Evolutionary conservation across 192 early-diverging fungal genomes (phyloP), one percentile per base, ranked within the genome.

Genomic region (Coemansia sp.): DNA sequence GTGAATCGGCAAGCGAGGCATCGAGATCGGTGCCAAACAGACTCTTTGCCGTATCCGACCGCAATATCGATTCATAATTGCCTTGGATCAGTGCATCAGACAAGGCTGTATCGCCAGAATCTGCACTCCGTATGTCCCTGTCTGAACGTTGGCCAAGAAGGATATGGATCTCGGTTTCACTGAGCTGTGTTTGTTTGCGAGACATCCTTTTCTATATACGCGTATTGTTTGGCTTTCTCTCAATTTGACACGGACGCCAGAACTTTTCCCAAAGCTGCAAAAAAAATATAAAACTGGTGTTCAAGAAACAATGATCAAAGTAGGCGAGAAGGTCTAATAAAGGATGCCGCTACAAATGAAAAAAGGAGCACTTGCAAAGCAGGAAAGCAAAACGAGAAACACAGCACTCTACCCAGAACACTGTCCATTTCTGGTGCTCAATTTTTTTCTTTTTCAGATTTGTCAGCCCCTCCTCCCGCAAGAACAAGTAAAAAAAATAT

Each of bases 21-120:
- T 76, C 68, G 10, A 81, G 69, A 32, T 84, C 67, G 1, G 84
- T 84, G 36, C 87, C 87, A 75, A 90, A 84, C 42, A 90, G 58
- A 6, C 68, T 63, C 41, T 62, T 62, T 8, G 83, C 87, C 18
- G 80, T 42, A 6, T 43, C 19, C 3, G 81, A 84, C 36, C 71
- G 82, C 66, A 90, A 65, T 16, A 84, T 71, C 10, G 68, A 67
- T 37, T 77, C 75, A 66, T 90, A 90, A 32, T 85, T 69, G 8
- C 86, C 87, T 41, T 78, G 62, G 26, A 68, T 65, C 21, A 85
- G 61, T 1, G 36, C 41, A 19, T 55, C 43, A 0, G 65, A 52
- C 16, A 79, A 47, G 12, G 39, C 57, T 13, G 39, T 37, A 9
- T 26, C 16, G 41, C 58, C 41, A 6, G 21, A 36, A 36, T 18